Evolutionary conservation across 1,139 yeast genomes (phyloP), one percentile per base, ranked within the genome.

Genomic region (Geotrichum australiense): DNA sequence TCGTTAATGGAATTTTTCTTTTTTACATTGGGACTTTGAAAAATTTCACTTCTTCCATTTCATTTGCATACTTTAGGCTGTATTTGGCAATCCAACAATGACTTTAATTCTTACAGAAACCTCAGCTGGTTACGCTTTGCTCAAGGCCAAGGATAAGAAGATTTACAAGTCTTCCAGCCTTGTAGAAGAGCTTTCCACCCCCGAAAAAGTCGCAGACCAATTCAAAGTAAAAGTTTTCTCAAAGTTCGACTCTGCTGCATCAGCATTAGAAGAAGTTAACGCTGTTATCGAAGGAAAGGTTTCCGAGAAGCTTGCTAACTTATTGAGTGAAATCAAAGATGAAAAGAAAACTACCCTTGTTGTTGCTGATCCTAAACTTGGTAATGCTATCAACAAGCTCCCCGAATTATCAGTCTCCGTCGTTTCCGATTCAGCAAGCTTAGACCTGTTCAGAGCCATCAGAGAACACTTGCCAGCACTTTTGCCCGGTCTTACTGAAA

Each of bases 111-210:
- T 91, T 65, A 84, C 97, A 50, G 98, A 91, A 73, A 91, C 97
- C 52, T 85, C 97, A 53, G 98, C 98, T 45, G 98, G 98, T 63
- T 91, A 91, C 64, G 97, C 97, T 63, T 75, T 91, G 63, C 77
- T 91, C 61, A 91, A 91, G 71, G 96, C 97, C 47, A 80, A 95
- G 52, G 97, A 91, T 73, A 91, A 91, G 74, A 91, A 91, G 76
- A 82, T 91, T 61, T 80, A 89, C 75, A 87, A 89, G 71, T 81
- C 94, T 24, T 65, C 83, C 41, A 63, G 78, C 47, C 69, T 87
- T 57, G 68, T 84, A 54, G 76, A 80, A 52, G 96, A 89, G 63
- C 74, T 87, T 59, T 74, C 85, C 66, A 68, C 84, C 41, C 81
- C 94, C 44, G 94, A 83, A 53, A 82, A 84, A 64, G 96, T 91